These are phyloP conservation scores for Rosa rugosa DNA, from an alignment of 306 rosid genomes.

Conservation along the genomic window DNA sequence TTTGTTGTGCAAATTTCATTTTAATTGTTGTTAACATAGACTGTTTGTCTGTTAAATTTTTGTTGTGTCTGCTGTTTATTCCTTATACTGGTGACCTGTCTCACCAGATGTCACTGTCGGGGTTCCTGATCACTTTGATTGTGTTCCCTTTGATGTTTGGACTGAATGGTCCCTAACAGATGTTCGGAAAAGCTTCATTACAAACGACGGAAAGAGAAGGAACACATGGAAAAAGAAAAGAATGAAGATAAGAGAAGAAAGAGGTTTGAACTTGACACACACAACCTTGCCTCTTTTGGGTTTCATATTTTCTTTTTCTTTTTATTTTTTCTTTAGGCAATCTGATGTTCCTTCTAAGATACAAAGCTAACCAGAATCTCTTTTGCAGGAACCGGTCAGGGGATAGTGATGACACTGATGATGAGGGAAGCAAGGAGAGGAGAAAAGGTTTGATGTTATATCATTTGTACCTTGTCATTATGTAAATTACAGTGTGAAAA, in stretches of 20 bases:
- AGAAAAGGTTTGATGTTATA: constrained; percentile 52
- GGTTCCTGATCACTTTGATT: background rate
- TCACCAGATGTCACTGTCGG: background rate
- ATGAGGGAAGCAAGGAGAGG: constrained; percentile 51
- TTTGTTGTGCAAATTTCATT: background rate
- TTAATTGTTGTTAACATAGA: background rate
- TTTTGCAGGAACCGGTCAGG: constrained; percentile 61
- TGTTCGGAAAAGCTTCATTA: constrained; percentile 79
- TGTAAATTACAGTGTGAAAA: background rate
- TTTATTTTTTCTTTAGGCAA: background rate
- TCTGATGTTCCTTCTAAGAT: background rate
- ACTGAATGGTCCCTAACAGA: constrained; percentile 36
- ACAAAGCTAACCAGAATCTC: constrained; percentile 26
- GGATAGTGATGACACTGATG: constrained; percentile 58
- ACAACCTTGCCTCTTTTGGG: background rate
- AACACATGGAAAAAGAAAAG: constrained; percentile 46
- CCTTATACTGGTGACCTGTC: background rate
- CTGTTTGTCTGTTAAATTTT: background rate
- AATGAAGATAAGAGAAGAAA: constrained; percentile 59
- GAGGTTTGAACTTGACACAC: constrained; percentile 44
- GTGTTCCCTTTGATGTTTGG: constrained; percentile 10
- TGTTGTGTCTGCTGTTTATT: background rate
- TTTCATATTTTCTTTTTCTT: background rate
- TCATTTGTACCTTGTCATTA: background rate
- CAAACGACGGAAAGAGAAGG: constrained; percentile 80